Evolutionary conservation across 2,329 filamentous ascomycete species (phyloP).

Genomic region (Fusarium sacchari): DNA sequence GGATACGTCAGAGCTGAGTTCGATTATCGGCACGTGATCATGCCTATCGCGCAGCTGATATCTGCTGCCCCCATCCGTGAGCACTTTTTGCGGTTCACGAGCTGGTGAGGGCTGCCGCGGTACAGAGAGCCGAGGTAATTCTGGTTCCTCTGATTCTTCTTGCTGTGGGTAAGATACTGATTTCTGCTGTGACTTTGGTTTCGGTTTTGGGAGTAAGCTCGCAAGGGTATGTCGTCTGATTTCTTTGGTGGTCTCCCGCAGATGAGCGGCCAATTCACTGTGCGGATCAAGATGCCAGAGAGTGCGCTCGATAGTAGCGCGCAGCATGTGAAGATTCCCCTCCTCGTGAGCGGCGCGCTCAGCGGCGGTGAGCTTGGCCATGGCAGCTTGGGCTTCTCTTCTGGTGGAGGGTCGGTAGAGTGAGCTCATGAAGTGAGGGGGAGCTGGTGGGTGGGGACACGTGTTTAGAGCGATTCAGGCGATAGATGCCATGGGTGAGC

Average conservation of each 20-base stretch:
- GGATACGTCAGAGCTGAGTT: not conserved
- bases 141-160: not conserved
- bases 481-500: not conserved
- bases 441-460: not conserved
- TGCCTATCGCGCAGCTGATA: not conserved
- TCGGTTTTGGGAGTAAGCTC: conserved; percentile 1
- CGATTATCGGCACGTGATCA: conserved; percentile 1
- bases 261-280: not conserved
- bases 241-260: not conserved
- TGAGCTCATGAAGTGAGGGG: conserved; percentile 22
- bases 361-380: conserved; percentile 21
- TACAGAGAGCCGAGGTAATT: not conserved
- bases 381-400: conserved; percentile 15
- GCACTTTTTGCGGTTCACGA: not conserved
- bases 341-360: conserved; percentile 21
- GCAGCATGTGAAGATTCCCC: conserved; percentile 19
- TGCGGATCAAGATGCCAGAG: conserved; percentile 8
- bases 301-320: conserved; percentile 12
- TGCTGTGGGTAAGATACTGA: not conserved
- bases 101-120: not conserved
- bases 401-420: conserved; percentile 23
- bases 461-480: not conserved
- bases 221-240: conserved; percentile 10
- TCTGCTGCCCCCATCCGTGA: not conserved
- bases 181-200: not conserved